Evolutionary conservation across 257 asterid genomes (phyloP).

Genomic region (Solanum chilense): DNA sequence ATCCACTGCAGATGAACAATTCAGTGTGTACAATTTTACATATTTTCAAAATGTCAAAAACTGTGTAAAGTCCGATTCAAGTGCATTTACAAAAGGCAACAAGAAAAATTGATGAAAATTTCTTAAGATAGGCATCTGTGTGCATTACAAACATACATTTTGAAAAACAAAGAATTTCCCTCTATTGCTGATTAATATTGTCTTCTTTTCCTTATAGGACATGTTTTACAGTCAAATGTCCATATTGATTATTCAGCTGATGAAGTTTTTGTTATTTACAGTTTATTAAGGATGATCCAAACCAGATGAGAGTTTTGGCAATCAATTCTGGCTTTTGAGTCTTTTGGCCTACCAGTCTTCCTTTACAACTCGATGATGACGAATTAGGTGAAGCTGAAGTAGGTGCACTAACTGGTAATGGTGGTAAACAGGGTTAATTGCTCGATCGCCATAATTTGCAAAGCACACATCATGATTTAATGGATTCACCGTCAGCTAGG

Average conservation of each 20-base stretch:
- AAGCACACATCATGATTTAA: slow-evolving; percentile 22
- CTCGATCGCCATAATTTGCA: slow-evolving; percentile 4
- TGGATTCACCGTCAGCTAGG: slow-evolving; percentile 20
- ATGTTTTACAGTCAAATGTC: not conserved
- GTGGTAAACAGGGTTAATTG: not conserved
- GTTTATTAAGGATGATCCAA: not conserved
- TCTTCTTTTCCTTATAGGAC: not conserved
- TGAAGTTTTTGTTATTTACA: not conserved
- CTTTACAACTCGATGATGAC: slow-evolving; percentile 17
- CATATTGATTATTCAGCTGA: not conserved
- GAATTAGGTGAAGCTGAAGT: slow-evolving; percentile 14
- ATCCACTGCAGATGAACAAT: not conserved
- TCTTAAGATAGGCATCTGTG: not conserved
- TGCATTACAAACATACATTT: not conserved
- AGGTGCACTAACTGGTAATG: slow-evolving; percentile 3
- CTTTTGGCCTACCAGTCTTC: slow-evolving; percentile 6
- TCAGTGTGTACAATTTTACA: not conserved
- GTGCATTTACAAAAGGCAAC: not conserved
- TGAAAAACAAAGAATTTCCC: not conserved
- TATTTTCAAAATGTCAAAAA: not conserved
- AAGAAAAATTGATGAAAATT: not conserved
- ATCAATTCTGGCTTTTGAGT: slow-evolving; percentile 19
- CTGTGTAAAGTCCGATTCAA: not conserved
- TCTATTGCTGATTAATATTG: not conserved
- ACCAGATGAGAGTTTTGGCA: slow-evolving; percentile 16